Evolutionary conservation across 2,329 filamentous ascomycete species (phyloP).

Genomic region (Pseudogymnoascus sp.): DNA sequence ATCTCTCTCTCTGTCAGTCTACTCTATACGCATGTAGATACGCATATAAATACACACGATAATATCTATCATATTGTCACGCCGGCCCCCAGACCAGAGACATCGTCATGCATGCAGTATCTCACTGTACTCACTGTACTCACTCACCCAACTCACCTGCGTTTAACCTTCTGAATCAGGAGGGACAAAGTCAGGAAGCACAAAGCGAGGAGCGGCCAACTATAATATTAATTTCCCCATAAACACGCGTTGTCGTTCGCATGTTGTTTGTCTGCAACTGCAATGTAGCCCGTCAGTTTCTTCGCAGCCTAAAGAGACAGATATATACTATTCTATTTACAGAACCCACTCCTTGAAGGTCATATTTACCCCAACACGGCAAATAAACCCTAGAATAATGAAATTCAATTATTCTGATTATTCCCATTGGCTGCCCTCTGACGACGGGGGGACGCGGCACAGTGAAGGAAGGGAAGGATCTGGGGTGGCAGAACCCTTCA

Average conservation of each 20-base stretch:
- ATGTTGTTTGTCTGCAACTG: conserved; percentile 1
- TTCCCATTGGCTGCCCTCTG: neutral
- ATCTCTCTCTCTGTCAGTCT: neutral
- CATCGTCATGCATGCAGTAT: neutral
- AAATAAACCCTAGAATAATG: neutral
- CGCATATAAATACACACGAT: neutral
- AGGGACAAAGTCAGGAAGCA: neutral
- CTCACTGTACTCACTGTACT: neutral
- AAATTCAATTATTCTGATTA: conserved; percentile 1
- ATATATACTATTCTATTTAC: conserved; percentile 3
- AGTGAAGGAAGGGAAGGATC: too few species aligned
- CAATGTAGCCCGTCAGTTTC: too few species aligned
- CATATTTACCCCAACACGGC: neutral
- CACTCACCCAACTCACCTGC: too few species aligned
- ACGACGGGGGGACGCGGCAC: neutral
- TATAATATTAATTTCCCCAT: neutral
- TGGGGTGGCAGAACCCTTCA: conserved; percentile 6
- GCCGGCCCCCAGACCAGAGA: neutral
- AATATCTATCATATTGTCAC: neutral
- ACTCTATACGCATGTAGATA: neutral
- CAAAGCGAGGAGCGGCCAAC: neutral
- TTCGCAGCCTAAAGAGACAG: neutral
- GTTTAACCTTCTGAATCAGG: conserved; percentile 10
- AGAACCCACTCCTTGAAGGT: neutral
- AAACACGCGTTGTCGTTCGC: conserved; percentile 1